Percentiles rank a stretch among this genome's conserved stretches.
Evolutionary conservation across 257 asterid species (phyloP).

Genomic region (Solanum sitiens): DNA sequence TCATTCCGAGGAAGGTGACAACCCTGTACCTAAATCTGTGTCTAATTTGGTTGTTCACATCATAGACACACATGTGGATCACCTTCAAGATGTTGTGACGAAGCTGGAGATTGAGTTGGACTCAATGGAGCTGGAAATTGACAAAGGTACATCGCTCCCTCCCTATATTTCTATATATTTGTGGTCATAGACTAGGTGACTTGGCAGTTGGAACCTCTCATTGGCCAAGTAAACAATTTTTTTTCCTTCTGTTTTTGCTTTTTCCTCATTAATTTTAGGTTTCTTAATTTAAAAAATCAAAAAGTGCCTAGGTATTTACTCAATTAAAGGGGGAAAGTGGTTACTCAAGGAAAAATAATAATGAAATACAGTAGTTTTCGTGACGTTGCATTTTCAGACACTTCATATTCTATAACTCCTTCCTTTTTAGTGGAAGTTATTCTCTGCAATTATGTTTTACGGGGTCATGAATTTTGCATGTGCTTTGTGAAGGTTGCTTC

Average conservation of each 20-base stretch:
- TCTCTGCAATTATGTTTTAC: neutral
- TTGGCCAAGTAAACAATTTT: neutral
- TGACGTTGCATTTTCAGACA: neutral
- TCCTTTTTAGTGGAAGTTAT: neutral
- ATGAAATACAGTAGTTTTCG: neutral
- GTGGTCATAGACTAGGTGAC: neutral
- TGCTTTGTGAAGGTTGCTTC: neutral
- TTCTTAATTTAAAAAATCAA: neutral
- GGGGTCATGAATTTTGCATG: neutral
- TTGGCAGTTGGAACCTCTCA: neutral
- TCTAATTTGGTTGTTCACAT: constrained; percentile 85
- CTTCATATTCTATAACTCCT: neutral
- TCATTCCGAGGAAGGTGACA: constrained; percentile 94
- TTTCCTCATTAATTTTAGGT: neutral
- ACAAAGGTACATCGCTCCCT: constrained; percentile 47
- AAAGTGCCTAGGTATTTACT: neutral
- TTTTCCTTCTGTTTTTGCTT: neutral
- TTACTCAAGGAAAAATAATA: neutral
- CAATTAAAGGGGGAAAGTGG: neutral
- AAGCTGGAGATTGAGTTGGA: constrained; percentile 93
- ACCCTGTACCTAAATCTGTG: constrained; percentile 84
- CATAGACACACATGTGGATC: constrained; percentile 91
- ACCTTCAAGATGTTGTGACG: constrained; percentile 87
- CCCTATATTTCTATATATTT: neutral
- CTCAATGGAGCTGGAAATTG: constrained; percentile 73